Percentiles rank a stretch among this genome's conserved stretches.
Evolutionary conservation across 495 filamentous ascomycete genomes (phyloP).

Genomic region (Bacidia gigantensis): DNA sequence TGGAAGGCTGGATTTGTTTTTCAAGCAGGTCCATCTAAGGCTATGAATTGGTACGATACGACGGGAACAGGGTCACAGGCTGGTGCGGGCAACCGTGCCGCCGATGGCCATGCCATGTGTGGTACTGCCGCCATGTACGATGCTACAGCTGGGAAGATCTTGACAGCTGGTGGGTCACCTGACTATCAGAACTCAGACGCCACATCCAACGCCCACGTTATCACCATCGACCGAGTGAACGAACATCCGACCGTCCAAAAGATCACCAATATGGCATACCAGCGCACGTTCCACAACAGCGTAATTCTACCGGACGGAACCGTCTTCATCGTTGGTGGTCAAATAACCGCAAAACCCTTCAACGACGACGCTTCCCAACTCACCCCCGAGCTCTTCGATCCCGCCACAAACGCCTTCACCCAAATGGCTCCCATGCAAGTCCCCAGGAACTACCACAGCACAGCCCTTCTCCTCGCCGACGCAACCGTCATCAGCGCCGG

Average conservation of each 20-base stretch:
- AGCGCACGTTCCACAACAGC: conserved; percentile 39
- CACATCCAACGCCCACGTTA: conserved; percentile 31
- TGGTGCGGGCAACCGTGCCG: conserved; percentile 25
- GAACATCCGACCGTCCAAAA: conserved; percentile 19
- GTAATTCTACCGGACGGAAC: conserved; percentile 44
- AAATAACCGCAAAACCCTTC: conserved; percentile 33
- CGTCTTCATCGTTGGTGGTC: conserved; percentile 44
- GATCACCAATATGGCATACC: conserved; percentile 30
- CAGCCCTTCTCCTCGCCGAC: conserved; percentile 42
- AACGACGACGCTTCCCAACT: conserved; percentile 33
- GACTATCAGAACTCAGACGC: conserved; percentile 31
- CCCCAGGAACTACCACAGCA: conserved; percentile 41
- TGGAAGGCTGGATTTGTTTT: conserved; percentile 44
- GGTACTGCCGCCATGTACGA: conserved; percentile 45
- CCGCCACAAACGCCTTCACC: conserved; percentile 28
- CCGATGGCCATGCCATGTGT: conserved; percentile 39
- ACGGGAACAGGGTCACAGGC: conserved; percentile 26
- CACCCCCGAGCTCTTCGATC: conserved; percentile 39
- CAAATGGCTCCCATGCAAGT: conserved; percentile 27
- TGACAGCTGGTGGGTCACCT: conserved; percentile 36
- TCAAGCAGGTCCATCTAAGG: conserved; percentile 41
- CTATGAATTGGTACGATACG: conserved; percentile 46
- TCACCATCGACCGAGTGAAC: conserved; percentile 30
- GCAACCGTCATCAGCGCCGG: conserved; percentile 41
- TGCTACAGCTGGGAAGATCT: conserved; percentile 39